A percentile compares a stretch with the other conserved stretches of the same genome.
phyloP scores from a whole-genome alignment of 2,329 filamentous ascomycete species.

The Bipolaris victoriae region DNA sequence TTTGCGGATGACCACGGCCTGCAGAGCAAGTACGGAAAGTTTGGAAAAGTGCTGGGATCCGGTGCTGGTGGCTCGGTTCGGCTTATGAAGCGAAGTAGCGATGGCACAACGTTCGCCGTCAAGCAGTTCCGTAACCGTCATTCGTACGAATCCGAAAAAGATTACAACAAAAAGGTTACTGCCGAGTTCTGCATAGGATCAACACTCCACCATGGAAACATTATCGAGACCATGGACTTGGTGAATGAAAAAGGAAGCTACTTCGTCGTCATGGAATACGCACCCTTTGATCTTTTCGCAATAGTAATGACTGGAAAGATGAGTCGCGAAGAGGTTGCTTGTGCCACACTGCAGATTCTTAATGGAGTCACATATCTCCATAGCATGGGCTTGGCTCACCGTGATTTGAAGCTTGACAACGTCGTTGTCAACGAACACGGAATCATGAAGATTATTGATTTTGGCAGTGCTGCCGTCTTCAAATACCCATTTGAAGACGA shows the following conservation, averaged over 20 bases:
- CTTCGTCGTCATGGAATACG: slow-evolving; percentile 99
- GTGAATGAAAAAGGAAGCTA: slow-evolving; percentile 91
- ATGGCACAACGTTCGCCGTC: slow-evolving; percentile 92
- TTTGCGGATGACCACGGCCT: slow-evolving; percentile 95
- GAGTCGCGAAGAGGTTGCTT: slow-evolving; percentile 87
- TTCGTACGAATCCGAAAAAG: slow-evolving; percentile 89
- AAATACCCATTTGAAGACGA: slow-evolving; percentile 96
- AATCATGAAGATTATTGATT: slow-evolving; percentile 99
- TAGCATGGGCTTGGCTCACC: slow-evolving; percentile 90
- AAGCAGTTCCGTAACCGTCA: slow-evolving; percentile 95
- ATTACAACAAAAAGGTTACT: slow-evolving; percentile 97
- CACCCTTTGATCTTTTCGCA: slow-evolving; percentile 92
- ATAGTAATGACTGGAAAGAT: slow-evolving; percentile 99
- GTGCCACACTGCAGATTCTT: slow-evolving; percentile 91
- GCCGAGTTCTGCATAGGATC: slow-evolving; percentile 98
- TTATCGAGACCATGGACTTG: slow-evolving; percentile 97
- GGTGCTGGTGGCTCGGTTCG: slow-evolving; percentile 94
- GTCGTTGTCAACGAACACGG: slow-evolving; percentile 95
- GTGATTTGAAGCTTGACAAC: slow-evolving; percentile 96
- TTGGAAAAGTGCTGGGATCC: slow-evolving; percentile 90
- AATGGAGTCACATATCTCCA: slow-evolving; percentile 95
- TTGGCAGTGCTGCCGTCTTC: slow-evolving; percentile 96
- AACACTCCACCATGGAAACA: slow-evolving; percentile 94
- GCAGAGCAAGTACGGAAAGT: slow-evolving; percentile 90
- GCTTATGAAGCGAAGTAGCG: slow-evolving; percentile 89